These are phyloP conservation scores for Stromatinia cepivora DNA, from an alignment of 2,329 filamentous ascomycete species.

Conservation along the genomic window DNA sequence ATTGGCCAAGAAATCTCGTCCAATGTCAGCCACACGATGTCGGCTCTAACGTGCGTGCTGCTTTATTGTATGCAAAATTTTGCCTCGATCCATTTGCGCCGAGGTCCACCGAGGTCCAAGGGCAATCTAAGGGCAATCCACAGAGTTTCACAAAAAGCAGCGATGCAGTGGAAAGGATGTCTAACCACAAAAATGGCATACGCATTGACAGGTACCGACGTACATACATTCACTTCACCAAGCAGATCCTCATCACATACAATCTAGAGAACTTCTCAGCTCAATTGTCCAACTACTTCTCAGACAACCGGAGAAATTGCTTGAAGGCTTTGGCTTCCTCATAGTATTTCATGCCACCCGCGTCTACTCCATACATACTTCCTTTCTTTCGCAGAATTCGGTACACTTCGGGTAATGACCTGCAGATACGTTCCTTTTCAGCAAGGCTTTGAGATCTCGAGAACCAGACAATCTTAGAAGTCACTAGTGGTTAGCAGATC, in stretches of 20 bases:
- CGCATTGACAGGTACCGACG: constrained; percentile 6
- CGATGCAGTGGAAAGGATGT: neutral
- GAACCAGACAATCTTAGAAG: neutral
- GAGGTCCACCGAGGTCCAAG: constrained; percentile 5
- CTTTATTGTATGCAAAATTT: constrained; percentile 10
- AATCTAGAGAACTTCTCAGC: neutral
- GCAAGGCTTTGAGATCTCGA: neutral
- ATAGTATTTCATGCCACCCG: neutral
- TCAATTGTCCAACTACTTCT: constrained; percentile 6
- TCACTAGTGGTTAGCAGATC: neutral
- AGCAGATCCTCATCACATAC: neutral
- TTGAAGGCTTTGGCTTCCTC: neutral
- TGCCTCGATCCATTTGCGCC: constrained; percentile 3
- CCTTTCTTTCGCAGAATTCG: neutral
- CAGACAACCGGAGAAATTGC: neutral
- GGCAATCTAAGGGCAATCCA: neutral
- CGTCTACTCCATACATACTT: neutral
- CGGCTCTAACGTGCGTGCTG: constrained; percentile 12
- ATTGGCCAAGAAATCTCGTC: constrained; percentile 15
- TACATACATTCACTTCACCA: neutral
- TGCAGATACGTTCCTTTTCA: neutral
- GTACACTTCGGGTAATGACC: neutral
- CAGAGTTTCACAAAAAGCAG: constrained; percentile 20
- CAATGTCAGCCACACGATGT: constrained; percentile 18
- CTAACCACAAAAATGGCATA: constrained; percentile 5